Evolutionary conservation across 306 rosid genomes (phyloP), one percentile per base, ranked within the genome.

Genomic region (Amphicarpaea edgeworthii): DNA sequence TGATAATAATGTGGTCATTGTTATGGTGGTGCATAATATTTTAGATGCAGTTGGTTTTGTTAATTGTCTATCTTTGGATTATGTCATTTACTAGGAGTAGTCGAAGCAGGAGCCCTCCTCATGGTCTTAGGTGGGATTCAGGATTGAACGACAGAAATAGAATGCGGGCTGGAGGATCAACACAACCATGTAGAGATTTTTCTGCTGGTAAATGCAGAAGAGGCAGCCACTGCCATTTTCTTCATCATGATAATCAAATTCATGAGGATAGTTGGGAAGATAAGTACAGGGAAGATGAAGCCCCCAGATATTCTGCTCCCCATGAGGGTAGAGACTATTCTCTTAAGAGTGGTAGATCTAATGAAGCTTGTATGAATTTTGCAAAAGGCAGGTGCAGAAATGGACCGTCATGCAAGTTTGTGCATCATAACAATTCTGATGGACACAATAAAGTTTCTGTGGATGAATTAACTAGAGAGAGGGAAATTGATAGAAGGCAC

Each of bases 181-280:
- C 77, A 41, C 97, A 86, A 70, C 58, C 84, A 45, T 92, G 99
- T 84, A 86, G 88, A 87, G 98, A 95, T 79, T 95, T 90, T 80
- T 58, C 78, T 32, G 82, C 86, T 77, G 99, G 98, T 47, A 92
- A 88, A 83, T 95, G 99, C 85, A 88, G 99, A 81, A 85, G 96
- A 86, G 98, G 97, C 45, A 83, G 79, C 69, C 87, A 73, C 66
- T 92, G 98, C 77, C 88, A 81, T 60, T 88, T 95, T 85, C 86
- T 86, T 75, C 98, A 93, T 61, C 89, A 85, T 79, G 93, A 83
- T 80, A 71, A 67, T 74, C 86, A 85, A 80, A 85, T 58, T 83
- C 83, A 79, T 55, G 97, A 90, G 53, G 91, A 89, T 79, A 88
- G 79, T 88, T 85, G 92, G 97, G 99, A 92, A 61, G 71, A 74